Percentiles rank a stretch among this genome's conserved stretches.
Evolutionary conservation across 176 grass and related monocot genomes (phyloP).

Genomic region (Oryza meyeriana): DNA sequence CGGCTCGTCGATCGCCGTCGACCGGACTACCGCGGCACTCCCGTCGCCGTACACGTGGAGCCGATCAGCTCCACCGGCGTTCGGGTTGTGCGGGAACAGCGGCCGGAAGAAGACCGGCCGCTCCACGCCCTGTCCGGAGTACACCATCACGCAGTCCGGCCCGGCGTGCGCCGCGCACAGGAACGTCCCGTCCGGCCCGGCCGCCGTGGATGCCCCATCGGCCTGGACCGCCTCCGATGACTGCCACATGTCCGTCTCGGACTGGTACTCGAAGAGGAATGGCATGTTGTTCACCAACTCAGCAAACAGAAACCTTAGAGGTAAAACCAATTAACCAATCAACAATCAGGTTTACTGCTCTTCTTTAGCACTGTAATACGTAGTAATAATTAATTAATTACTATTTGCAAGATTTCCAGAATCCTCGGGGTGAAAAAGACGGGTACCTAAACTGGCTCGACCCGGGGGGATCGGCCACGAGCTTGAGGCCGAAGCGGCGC

Average conservation of each 20-base stretch:
- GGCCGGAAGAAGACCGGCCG: conserved; percentile 62
- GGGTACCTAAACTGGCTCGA: conserved; percentile 58
- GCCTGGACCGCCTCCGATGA: conserved; percentile 43
- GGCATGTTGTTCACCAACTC: conserved; percentile 73
- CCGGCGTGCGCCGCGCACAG: conserved; percentile 61
- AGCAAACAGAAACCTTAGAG: conserved; percentile 68
- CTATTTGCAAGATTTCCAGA: conserved; percentile 6
- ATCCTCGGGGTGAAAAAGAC: conserved; percentile 30
- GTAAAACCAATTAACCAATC: not conserved
- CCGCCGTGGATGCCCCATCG: not conserved
- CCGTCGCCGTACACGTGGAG: conserved; percentile 88
- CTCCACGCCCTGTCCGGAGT: conserved; percentile 17
- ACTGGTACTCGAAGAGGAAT: conserved; percentile 80
- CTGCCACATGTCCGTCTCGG: conserved; percentile 64
- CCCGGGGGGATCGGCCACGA: conserved; percentile 68
- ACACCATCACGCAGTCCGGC: conserved; percentile 66
- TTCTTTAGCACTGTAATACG: not conserved
- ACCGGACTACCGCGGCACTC: conserved; percentile 70
- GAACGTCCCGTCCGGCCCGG: conserved; percentile 36
- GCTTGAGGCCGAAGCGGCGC: conserved; percentile 84
- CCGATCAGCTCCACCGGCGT: conserved; percentile 32
- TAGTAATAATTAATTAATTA: not conserved
- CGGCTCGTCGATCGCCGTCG: conserved; percentile 50
- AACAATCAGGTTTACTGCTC: not conserved
- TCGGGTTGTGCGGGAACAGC: conserved; percentile 55